phyloP scores from a whole-genome alignment of 495 filamentous ascomycete genomes.

The Cercophora scortea region DNA sequence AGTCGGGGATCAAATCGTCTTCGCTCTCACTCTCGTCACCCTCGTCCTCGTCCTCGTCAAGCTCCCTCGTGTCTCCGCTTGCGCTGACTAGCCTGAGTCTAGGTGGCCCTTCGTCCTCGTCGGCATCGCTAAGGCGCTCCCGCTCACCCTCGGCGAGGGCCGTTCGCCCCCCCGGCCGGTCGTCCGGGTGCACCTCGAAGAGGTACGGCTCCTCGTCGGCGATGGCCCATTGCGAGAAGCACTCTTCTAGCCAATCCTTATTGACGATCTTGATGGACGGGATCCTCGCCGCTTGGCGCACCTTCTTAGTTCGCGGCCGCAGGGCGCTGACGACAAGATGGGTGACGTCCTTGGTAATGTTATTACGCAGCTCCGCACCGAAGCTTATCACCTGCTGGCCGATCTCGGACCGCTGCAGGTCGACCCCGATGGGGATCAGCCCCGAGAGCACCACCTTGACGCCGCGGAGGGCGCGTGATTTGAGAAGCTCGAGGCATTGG shows the following conservation, averaged over 20 bases:
- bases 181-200: slow-evolving; percentile 54
- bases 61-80: slow-evolving; percentile 14
- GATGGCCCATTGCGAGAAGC: slow-evolving; percentile 67
- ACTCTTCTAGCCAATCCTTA: slow-evolving; percentile 80
- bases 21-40: slow-evolving; percentile 37
- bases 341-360: slow-evolving; percentile 33
- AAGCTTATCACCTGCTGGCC: slow-evolving; percentile 78
- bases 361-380: slow-evolving; percentile 64
- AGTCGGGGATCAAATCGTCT: slow-evolving; percentile 33
- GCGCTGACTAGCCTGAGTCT: slow-evolving; percentile 12
- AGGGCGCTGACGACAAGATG: slow-evolving; percentile 44
- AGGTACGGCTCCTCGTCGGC: slow-evolving; percentile 70
- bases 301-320: slow-evolving; percentile 81
- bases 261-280: slow-evolving; percentile 78
- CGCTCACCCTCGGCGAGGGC: slow-evolving; percentile 31
- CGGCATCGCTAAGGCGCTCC: slow-evolving; percentile 3
- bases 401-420: slow-evolving; percentile 68
- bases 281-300: slow-evolving; percentile 66
- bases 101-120: slow-evolving; percentile 20
- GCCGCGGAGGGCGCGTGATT: slow-evolving; percentile 59
- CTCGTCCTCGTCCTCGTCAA: slow-evolving; percentile 30
- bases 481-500: slow-evolving; percentile 69
- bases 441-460: slow-evolving; percentile 79
- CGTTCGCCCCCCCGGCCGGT: slow-evolving; percentile 15
- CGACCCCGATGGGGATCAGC: slow-evolving; percentile 71